phyloP scores from a whole-genome alignment of 352 stramenopile genomes.

The Pythium coloratum region DNA sequence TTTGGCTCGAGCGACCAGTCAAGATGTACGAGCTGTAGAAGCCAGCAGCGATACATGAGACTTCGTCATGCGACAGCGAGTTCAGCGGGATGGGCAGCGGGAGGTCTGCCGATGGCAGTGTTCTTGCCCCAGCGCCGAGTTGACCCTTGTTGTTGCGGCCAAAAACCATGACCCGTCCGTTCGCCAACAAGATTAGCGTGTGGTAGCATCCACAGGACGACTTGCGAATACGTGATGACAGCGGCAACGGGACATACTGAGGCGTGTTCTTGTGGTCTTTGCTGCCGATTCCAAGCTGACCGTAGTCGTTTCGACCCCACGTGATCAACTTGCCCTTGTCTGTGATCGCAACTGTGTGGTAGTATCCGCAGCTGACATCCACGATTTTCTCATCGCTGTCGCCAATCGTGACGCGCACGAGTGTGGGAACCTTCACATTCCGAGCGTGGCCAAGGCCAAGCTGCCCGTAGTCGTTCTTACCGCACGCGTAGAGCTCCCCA shows the following conservation, averaged over 20 bases:
- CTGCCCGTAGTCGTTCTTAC: conserved; percentile 88
- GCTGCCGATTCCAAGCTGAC: conserved; percentile 83
- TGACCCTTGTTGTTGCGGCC: conserved; percentile 89
- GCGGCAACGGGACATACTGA: conserved; percentile 75
- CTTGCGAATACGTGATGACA: conserved; percentile 75
- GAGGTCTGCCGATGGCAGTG: conserved; percentile 77
- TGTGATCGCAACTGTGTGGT: conserved; percentile 77
- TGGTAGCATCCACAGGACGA: conserved; percentile 87
- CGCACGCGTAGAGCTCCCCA: conserved; percentile 83
- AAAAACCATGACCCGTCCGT: conserved; percentile 86
- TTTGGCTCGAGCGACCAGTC: conserved; percentile 62
- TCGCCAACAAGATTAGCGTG: conserved; percentile 72
- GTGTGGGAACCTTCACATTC: conserved; percentile 70
- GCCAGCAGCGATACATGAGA: conserved; percentile 73
- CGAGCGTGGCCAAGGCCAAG: conserved; percentile 78
- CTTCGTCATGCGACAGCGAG: conserved; percentile 78
- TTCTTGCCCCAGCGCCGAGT: conserved; percentile 70
- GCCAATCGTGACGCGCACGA: conserved; percentile 63
- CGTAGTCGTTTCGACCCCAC: conserved; percentile 87
- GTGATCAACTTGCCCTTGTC: conserved; percentile 85
- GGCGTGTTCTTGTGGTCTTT: conserved; percentile 87
- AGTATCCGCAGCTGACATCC: conserved; percentile 80
- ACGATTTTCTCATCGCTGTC: conserved; percentile 81
- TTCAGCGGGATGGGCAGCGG: conserved; percentile 77
- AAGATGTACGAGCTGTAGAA: conserved; percentile 91